Evolutionary conservation across 202 grass and related monocot genomes (phyloP), one percentile per base, ranked within the genome.

Genomic region (Bolboschoenoplectus hybrid): DNA sequence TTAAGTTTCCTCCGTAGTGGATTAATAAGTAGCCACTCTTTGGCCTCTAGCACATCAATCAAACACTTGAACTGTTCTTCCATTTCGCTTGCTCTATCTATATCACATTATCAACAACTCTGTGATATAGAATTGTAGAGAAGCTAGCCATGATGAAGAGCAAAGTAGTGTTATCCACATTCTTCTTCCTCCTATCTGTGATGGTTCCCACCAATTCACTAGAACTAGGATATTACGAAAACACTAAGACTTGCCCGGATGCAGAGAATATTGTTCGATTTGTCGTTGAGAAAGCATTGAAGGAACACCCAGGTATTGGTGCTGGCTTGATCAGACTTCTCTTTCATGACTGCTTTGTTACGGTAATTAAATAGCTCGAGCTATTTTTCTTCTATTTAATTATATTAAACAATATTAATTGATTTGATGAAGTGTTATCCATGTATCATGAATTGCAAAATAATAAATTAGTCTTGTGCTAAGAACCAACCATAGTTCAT

Each of bases 321-420:
- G 91, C 93, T 36, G 91, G 91, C 3, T 47, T 95, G 58, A 89
- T 95, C 82, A 83, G 93, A 26, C 85, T 95, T 85, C 76, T 82
- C 47, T 95, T 95, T 63, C 93, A 95, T 63, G 93, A 95, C 85
- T 95, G 93, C 81, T 95, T 95, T 82, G 93, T 95, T 57, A 62
- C 65, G 89, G 93, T 86, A 68, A 36, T 68, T 40, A 16, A 61
- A 6, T 20, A 1, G 0, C 16, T 61, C 57, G 6, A 61, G 4
- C 7, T 61, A 1, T 61, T 19, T 1, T 20, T 16, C 13, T 58
- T 5, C 17, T 58, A 16, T 14, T 13, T 16, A 58, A 58, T 58
- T n/a, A 58, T 13, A 61, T 61, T 61, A 61, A n/a, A 61, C 57
- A 1, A 58, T 61, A 61, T 20, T n/a, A 61, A 7, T 61, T 19